Conservation (phyloP, 2,329 filamentous ascomycete species). For the Akanthomyces dipterigenus region DNA sequence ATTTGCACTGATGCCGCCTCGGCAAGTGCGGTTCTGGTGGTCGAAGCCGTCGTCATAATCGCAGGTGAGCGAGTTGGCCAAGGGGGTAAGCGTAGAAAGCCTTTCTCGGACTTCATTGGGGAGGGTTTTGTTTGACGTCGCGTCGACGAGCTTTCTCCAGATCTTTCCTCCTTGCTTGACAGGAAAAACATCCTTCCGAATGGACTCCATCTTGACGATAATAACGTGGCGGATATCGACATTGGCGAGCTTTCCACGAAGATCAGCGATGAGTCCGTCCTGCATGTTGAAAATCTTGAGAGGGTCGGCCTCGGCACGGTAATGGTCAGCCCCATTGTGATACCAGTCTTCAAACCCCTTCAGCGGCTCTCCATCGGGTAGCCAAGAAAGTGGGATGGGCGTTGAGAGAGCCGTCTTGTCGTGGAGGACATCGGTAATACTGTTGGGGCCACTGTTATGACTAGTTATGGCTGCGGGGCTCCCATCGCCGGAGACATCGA, state of each 20-base stretch:
- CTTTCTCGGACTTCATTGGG: conserved; percentile 25
- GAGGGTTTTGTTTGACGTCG: conserved; percentile 25
- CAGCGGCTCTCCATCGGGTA: conserved; percentile 18
- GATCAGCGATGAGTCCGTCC: conserved; percentile 22
- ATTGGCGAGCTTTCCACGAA: conserved; percentile 20
- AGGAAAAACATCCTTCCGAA: conserved; percentile 38
- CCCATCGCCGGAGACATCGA: conserved; percentile 25
- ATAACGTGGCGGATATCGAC: conserved; percentile 37
- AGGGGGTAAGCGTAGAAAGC: conserved; percentile 24
- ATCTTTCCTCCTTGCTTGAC: conserved; percentile 35
- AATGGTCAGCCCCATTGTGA: conserved; percentile 20
- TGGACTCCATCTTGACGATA: conserved; percentile 37
- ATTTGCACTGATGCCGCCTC: conserved; percentile 35
- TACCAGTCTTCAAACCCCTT: conserved; percentile 25
- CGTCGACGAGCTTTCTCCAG: conserved; percentile 26
- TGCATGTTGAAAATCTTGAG: conserved; percentile 33
- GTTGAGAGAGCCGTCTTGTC: conserved; percentile 21
- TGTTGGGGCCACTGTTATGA: conserved; percentile 19
- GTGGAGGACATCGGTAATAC: conserved; percentile 22
- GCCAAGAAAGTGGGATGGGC: conserved; percentile 19
- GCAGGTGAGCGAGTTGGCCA: conserved; percentile 28
- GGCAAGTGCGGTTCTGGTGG: conserved; percentile 15
- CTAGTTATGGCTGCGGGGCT: conserved; percentile 23
- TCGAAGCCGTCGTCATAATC: conserved; percentile 27
- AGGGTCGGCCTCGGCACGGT: conserved; percentile 30